These are phyloP conservation scores for Cupressus sempervirens DNA, from an alignment of 75 land plant species.

Conservation along the genomic window DNA sequence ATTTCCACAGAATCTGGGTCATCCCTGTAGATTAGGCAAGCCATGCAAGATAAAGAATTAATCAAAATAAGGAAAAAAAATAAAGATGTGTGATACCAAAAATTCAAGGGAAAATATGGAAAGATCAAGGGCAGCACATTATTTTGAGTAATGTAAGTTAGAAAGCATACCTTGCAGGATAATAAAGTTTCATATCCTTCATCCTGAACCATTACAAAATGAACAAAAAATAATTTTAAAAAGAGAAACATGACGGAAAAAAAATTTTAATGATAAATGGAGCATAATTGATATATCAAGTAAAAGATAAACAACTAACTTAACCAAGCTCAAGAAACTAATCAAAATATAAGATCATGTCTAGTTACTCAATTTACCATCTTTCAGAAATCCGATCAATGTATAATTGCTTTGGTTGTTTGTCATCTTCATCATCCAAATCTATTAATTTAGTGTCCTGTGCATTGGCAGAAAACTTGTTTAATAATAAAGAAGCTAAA, in stretches of 20 bases:
- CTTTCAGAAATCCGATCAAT: neutral
- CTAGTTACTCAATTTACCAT: neutral
- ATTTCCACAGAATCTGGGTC: constrained; percentile 60
- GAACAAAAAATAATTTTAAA: constrained; percentile 13
- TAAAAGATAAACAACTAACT: neutral
- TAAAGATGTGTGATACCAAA: neutral
- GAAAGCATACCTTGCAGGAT: constrained; percentile 55
- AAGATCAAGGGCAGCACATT: neutral
- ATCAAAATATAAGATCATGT: neutral
- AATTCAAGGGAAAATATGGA: too few species aligned
- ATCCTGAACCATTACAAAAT: neutral
- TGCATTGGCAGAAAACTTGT: neutral
- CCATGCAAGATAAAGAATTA: neutral
- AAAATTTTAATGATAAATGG: neutral
- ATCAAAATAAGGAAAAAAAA: neutral
- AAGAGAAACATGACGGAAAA: neutral
- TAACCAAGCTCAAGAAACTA: neutral
- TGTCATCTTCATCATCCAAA: constrained; percentile 28
- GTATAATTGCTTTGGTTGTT: neutral
- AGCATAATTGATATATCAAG: neutral
- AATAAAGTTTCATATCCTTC: constrained; percentile 34
- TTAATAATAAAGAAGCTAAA: neutral
- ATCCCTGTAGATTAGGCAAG: constrained; percentile 35
- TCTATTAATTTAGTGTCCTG: constrained; percentile 19
- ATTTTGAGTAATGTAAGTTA: neutral